Conservation (phyloP, 148 eudicot genomes). For the Pouteria glomerata region DNA sequence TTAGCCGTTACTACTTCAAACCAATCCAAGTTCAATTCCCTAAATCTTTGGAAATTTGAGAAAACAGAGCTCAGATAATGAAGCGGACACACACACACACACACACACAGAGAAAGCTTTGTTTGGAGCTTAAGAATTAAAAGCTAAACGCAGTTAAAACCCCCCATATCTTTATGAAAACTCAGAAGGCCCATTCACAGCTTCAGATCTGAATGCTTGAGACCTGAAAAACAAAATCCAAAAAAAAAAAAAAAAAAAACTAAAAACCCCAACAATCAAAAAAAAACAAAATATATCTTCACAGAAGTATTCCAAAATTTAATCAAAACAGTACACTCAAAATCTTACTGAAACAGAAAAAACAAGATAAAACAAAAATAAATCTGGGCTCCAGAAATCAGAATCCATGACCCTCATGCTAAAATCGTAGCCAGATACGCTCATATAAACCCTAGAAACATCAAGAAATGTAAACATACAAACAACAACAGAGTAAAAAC, state of each 20-base stretch:
- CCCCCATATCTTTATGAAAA: slow-evolving; percentile 2
- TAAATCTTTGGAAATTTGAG: not conserved
- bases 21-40: slow-evolving; percentile 11
- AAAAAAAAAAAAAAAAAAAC: not conserved
- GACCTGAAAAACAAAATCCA: slow-evolving; percentile 9
- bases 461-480: not conserved
- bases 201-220: slow-evolving; percentile 37
- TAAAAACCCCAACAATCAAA: not conserved
- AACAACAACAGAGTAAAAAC: not conserved
- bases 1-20: slow-evolving; percentile 13
- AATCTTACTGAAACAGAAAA: no score
- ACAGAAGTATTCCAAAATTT: not conserved
- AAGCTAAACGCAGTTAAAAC: not conserved
- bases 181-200: not conserved
- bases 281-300: not conserved
- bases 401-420: not conserved
- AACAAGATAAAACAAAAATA: no score
- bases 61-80: not conserved
- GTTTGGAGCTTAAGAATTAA: not conserved
- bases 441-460: not conserved
- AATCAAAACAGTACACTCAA: not conserved
- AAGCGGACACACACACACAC: not conserved
- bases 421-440: not conserved
- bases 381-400: not conserved
- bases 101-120: not conserved